These are phyloP conservation scores for Euclidium syriacum DNA, from an alignment of 345 rosid species.

Conservation along the genomic window DNA sequence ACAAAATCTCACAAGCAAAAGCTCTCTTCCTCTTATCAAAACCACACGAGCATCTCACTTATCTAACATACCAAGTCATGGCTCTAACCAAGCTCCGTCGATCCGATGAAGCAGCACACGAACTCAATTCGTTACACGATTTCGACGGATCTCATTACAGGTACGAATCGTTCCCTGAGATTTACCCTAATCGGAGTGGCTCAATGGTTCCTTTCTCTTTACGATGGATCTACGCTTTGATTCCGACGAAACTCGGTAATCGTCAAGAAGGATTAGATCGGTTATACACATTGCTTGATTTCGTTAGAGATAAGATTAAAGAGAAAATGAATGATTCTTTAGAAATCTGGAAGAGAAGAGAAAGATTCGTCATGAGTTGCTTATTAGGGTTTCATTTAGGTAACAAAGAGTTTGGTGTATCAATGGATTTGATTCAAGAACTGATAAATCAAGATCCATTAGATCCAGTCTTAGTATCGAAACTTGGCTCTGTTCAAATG, in stretches of 20 bases:
- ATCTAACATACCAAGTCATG: slow-evolving; percentile 70
- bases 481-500: slow-evolving; percentile 83
- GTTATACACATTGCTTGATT: slow-evolving; percentile 59
- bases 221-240: slow-evolving; percentile 73
- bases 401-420: slow-evolving; percentile 60
- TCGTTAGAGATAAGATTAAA: slow-evolving; percentile 43
- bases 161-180: slow-evolving; percentile 70
- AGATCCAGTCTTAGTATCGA: slow-evolving; percentile 64
- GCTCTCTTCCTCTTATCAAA: slow-evolving; percentile 53
- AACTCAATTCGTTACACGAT: slow-evolving; percentile 81
- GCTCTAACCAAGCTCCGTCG: slow-evolving; percentile 85
- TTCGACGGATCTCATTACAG: slow-evolving; percentile 59
- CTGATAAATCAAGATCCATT: slow-evolving; percentile 37
- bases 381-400: slow-evolving; percentile 68
- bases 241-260: slow-evolving; percentile 56
- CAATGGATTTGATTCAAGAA: slow-evolving; percentile 58
- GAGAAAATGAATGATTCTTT: slow-evolving; percentile 39
- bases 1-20: slow-evolving; percentile 58
- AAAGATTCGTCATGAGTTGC: slow-evolving; percentile 56
- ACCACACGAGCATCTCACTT: slow-evolving; percentile 86
- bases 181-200: slow-evolving; percentile 62
- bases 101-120: slow-evolving; percentile 62
- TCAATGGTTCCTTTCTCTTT: slow-evolving; percentile 93
- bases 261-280: slow-evolving; percentile 76
- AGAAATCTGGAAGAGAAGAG: slow-evolving; percentile 62